Evolutionary conservation across 2,329 filamentous ascomycete species (phyloP).

Genomic region (Dactylellina drechsleri): DNA sequence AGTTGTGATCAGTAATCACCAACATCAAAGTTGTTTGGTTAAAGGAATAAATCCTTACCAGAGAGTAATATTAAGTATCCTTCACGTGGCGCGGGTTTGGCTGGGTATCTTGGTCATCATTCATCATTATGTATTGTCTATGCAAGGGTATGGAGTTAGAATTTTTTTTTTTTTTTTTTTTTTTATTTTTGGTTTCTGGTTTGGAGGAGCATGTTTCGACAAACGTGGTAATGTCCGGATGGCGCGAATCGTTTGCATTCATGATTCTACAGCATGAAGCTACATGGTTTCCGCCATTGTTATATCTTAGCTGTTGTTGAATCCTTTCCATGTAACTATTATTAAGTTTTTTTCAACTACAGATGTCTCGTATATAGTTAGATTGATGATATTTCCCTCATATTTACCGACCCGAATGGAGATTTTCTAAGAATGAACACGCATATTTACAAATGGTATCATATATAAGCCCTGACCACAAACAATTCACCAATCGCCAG

Average conservation of each 20-base stretch:
- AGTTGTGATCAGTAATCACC: no score
- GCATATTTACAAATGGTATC: constrained; percentile 1
- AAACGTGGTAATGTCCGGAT: constrained; percentile 14
- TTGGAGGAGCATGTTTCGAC: not conserved
- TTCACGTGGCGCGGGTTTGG: constrained; percentile 2
- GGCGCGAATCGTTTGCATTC: constrained; percentile 1
- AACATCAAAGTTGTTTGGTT: not conserved
- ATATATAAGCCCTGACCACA: not conserved
- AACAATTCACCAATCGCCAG: constrained; percentile 39
- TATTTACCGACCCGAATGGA: no score
- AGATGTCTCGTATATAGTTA: no score
- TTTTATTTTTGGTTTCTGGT: not conserved
- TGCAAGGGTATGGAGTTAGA: constrained; percentile 15
- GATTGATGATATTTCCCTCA: no score
- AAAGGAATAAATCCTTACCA: constrained; percentile 11
- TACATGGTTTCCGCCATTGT: not conserved
- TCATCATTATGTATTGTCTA: constrained; percentile 24
- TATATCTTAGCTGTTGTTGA: not conserved
- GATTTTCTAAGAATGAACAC: not conserved
- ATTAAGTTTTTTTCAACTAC: constrained; percentile 20
- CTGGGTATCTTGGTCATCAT: no score
- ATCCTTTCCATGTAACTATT: constrained; percentile 36
- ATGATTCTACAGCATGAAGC: constrained; percentile 4
- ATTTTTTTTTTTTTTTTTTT: not conserved
- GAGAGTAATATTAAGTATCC: constrained; percentile 13